A percentile compares a stretch with the other conserved stretches of the same genome.
Conservation (phyloP, 2,329 filamentous ascomycete species). For the Verticillium tricorpus region DNA sequence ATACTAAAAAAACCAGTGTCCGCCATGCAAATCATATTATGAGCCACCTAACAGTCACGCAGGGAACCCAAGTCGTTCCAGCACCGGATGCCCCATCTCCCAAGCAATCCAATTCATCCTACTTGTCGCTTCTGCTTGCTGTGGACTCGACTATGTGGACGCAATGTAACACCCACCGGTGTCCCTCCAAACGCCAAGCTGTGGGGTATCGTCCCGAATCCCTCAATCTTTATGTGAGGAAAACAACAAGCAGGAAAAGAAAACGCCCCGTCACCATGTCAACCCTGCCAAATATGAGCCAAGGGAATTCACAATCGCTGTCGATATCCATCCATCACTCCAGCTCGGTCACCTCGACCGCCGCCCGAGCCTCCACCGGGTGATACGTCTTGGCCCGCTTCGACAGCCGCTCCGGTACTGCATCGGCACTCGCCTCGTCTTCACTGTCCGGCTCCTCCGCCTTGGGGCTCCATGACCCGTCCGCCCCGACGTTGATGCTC, state of each 20-base stretch:
- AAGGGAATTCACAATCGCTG: not conserved
- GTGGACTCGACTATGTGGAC: not conserved
- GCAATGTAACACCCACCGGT: not conserved
- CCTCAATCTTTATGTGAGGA: not conserved
- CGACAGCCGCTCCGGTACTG: slow-evolving; percentile 1
- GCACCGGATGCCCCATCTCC: too few species aligned
- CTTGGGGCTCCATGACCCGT: slow-evolving; percentile 29
- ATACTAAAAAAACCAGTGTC: too few species aligned
- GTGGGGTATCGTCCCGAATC: not conserved
- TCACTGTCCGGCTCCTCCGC: slow-evolving; percentile 23
- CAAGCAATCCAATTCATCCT: not conserved
- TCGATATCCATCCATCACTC: too few species aligned
- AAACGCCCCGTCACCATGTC: not conserved
- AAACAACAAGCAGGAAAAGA: not conserved
- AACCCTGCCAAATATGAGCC: not conserved
- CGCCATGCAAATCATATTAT: too few species aligned
- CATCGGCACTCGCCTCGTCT: slow-evolving; percentile 1
- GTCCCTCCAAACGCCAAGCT: not conserved
- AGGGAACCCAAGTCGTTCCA: too few species aligned
- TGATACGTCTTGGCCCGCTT: slow-evolving; percentile 6
- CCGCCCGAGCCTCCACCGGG: not conserved
- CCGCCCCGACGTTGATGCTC: slow-evolving; percentile 20
- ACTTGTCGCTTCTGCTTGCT: not conserved
- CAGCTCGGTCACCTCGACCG: slow-evolving; percentile 11
- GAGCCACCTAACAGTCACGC: too few species aligned